These are phyloP conservation scores for Cryptococcus floricola DNA, from an alignment of 1,284 basidiomycete genomes.

Conservation along the genomic window DNA sequence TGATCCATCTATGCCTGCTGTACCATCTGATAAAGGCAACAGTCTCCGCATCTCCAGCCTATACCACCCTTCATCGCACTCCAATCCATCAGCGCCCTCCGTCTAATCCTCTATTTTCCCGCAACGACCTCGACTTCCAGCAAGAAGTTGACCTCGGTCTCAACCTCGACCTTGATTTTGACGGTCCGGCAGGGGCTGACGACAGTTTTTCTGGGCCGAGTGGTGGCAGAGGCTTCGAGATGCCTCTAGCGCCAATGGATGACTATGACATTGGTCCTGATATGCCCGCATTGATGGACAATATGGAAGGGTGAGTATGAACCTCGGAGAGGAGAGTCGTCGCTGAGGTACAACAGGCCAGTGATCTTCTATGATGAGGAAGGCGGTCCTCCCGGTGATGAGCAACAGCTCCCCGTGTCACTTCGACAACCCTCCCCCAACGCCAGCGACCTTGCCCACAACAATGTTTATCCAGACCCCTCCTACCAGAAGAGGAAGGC, in stretches of 20 bases:
- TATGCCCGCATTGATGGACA: conserved; percentile 5
- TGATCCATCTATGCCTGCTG: neutral
- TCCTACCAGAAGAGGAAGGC: conserved; percentile 5
- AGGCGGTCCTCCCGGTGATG: no score
- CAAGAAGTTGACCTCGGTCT: conserved; percentile 18
- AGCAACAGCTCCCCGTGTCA: no score
- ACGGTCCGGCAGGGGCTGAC: conserved; percentile 1
- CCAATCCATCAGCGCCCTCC: conserved; percentile 11
- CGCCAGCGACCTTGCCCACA: no score
- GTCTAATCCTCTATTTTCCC: conserved; percentile 8
- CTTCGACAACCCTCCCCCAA: no score
- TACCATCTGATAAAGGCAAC: neutral
- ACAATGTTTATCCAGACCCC: neutral
- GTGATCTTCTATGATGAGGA: no score
- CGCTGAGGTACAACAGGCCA: no score
- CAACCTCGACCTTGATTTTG: conserved; percentile 9
- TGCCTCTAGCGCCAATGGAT: conserved; percentile 2
- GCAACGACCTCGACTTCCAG: conserved; percentile 5
- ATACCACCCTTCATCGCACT: neutral
- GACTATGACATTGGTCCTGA: conserved; percentile 4
- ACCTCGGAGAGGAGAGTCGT: neutral
- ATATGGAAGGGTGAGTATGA: conserved; percentile 1
- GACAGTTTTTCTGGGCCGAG: conserved; percentile 19
- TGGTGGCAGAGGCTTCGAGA: conserved; percentile 11
- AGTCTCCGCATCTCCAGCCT: conserved; percentile 6